Evolutionary conservation across 225 moss, liverwort and hornwort genomes (phyloP), one percentile per base, ranked within the genome.

Genomic region (Pleurozium schreberi): DNA sequence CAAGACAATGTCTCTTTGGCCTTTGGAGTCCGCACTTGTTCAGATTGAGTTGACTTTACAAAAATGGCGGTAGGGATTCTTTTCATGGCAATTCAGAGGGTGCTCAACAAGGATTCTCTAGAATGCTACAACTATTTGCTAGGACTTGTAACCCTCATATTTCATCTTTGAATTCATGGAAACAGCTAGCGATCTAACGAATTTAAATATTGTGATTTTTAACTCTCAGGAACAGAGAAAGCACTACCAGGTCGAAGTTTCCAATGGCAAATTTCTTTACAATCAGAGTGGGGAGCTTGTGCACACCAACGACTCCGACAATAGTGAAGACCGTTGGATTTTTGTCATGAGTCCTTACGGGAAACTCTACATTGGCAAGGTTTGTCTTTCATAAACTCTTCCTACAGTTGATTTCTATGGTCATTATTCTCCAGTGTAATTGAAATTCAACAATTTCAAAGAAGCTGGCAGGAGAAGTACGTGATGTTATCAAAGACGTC

Each of bases 331-430:
- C 71, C 96, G 96, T 74, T 99, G 96, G 96, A 99, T 99, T 62
- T 99, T 99, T 93, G 97, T 99, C 55, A 96, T 97, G 97, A 96
- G 99, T 75, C 96, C 99, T 81, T 90, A 88, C 61, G 95, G 96
- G 66, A 94, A 91, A 87, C 94, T 99, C 43, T 99, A 99, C 77
- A 90, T 97, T 80, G 97, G 87, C 91, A 95, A 96, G 92, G 92
- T 92, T 79, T 38, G 60, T 53, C 53, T 78, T 38, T 40, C n/a
- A 25, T 53, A 53, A 59, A 5, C 26, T 5, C 26, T 20, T 58
- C 49, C 36, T 17, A 15, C 59, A 69, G n/a, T 86, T 70, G 75
- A 53, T 89, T 77, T 63, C 28, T 62, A 85, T 36, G 73, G 36
- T 43, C 25, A 43, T 84, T 57, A 17, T 43, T 53, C 53, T 62